Evolutionary conservation across 805 yeast genomes (phyloP).

Genomic region (Spencermartinsiella europaea): DNA sequence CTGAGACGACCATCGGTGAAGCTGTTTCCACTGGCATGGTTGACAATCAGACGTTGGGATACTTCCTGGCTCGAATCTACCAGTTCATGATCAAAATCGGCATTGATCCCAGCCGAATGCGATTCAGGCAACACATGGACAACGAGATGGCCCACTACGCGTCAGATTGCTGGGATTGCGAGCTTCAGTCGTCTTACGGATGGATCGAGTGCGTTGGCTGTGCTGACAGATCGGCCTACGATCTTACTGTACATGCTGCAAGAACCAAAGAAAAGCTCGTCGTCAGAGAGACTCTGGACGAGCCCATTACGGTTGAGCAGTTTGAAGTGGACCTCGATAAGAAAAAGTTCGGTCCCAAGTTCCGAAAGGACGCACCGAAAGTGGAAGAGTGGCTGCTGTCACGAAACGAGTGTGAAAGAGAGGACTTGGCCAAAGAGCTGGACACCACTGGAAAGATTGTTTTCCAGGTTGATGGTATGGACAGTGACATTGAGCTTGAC

Average conservation of each 20-base stretch:
- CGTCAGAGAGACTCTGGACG: slow-evolving; percentile 84
- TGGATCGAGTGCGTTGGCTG: slow-evolving; percentile 99
- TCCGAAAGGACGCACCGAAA: slow-evolving; percentile 93
- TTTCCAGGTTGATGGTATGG: slow-evolving; percentile 62
- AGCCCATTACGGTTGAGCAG: slow-evolving; percentile 76
- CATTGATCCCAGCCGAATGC: slow-evolving; percentile 72
- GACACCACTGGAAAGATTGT: slow-evolving; percentile 55
- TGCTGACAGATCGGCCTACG: slow-evolving; percentile 99
- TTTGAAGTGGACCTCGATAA: slow-evolving; percentile 84
- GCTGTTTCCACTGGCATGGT: slow-evolving; percentile 86
- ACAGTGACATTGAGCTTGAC: slow-evolving; percentile 59
- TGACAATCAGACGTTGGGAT: slow-evolving; percentile 96
- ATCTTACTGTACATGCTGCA: slow-evolving; percentile 89
- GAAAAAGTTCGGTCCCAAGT: slow-evolving; percentile 96
- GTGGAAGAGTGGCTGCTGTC: slow-evolving; percentile 75
- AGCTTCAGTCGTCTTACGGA: slow-evolving; percentile 90
- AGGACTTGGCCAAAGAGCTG: slow-evolving; percentile 67
- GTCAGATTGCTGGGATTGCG: slow-evolving; percentile 99
- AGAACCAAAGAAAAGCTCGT: slow-evolving; percentile 92
- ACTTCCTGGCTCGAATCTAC: slow-evolving; percentile 91
- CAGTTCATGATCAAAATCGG: slow-evolving; percentile 82
- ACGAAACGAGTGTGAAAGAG: slow-evolving; percentile 82
- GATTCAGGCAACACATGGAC: slow-evolving; percentile 98
- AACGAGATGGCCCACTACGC: slow-evolving; percentile 99
- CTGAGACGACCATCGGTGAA: slow-evolving; percentile 71